Percentiles rank a stretch among this genome's conserved stretches.
Conservation (phyloP, 169 alveolate species). For the Eimeria falciformis region DNA sequence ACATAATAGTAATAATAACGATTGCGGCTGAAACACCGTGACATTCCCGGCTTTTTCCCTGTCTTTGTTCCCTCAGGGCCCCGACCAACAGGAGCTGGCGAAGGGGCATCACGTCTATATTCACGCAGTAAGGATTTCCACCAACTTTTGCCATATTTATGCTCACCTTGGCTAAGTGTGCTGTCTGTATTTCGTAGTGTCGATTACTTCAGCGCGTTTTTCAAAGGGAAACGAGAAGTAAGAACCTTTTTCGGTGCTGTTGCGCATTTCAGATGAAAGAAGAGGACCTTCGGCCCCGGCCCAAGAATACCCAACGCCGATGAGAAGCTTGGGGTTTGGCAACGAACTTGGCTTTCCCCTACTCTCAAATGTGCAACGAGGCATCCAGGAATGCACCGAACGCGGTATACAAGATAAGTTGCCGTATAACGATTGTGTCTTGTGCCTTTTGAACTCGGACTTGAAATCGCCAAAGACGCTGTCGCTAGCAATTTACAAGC, state of each 20-base stretch:
- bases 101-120: slow-evolving; percentile 74
- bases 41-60: not conserved
- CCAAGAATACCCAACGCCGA: slow-evolving; percentile 72
- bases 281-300: slow-evolving; percentile 76
- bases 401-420: not conserved
- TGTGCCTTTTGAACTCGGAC: too few relatives aligned
- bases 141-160: not conserved
- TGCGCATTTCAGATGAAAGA: slow-evolving; percentile 62
- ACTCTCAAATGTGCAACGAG: not conserved
- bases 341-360: not conserved
- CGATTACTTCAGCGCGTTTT: not conserved
- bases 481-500: too few relatives aligned
- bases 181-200: not conserved
- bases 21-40: not conserved
- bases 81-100: slow-evolving; percentile 75
- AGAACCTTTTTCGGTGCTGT: not conserved
- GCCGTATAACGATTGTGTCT: too few relatives aligned
- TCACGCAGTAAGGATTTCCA: slow-evolving; percentile 62
- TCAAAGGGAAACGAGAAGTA: not conserved
- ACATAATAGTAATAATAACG: too few relatives aligned
- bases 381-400: not conserved
- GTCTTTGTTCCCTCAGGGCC: slow-evolving; percentile 54
- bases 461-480: too few relatives aligned
- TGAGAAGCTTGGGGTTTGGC: slow-evolving; percentile 1
- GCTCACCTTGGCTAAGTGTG: too few relatives aligned